Evolutionary conservation across 1,284 basidiomycete genomes (phyloP), one percentile per base, ranked within the genome.

Genomic region (Microbotryum violaceum): DNA sequence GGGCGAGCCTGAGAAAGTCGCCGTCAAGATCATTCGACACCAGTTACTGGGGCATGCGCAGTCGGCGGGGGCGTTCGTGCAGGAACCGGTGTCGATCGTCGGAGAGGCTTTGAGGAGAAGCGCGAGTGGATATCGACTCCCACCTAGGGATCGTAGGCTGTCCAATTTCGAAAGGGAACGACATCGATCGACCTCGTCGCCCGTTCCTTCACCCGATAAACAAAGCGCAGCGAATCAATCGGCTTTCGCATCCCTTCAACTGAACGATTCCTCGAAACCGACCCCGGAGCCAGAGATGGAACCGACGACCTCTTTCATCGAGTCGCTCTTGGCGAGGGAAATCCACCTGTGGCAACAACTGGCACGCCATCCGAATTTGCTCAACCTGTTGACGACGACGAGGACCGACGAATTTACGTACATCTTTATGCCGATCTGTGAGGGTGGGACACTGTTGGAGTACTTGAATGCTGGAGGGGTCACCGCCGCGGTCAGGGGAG

Each of bases 391-490:
- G 73, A 82, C 84, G 46, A 79, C 81, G 53, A 79, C 82, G 64
- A 82, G 86, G 64, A 84, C 85, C 0, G 70, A 80, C 27, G 81
- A 83, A 64, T 85, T 86, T 53, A 87, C 89, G 67, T 94, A 85
- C 73, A 85, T 93, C 74, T 82, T 94, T 77, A 91, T 85, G 29
- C 83, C 91, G 5, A 83, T 82, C 67, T 88, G 91, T 70, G 85
- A 88, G 18, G 87, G 87, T 18, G 91, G 91, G 9, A 88, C 86
- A 5, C 80, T 97, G 52, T 86, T 88, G 70, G 88, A 93, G 72
- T 87, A 92, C 57, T 79, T 96, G 63, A 73, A 70, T 52, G 83
- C 85, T 72, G 78, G 85, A 54, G 84, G 84, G 12, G 37, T 42
- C 14, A 16, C 62, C 88, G 49, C 50, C 37, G 68, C 49, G 59